Evolutionary conservation across 495 filamentous ascomycete genomes (phyloP).

Genomic region (Aspergillus coremiiformis): DNA sequence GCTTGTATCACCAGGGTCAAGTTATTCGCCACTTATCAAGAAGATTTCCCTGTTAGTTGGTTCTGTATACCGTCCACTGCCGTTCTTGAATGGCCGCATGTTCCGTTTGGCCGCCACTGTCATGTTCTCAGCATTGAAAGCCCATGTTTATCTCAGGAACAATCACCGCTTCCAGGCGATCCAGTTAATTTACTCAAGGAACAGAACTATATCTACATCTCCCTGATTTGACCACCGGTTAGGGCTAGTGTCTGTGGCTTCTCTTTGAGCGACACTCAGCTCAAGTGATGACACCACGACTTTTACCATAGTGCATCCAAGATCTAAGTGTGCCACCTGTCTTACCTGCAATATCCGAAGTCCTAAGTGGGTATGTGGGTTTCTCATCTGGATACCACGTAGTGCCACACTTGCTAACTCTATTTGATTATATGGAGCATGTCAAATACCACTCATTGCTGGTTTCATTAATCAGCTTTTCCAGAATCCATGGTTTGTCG

Average conservation of each 20-base stretch:
- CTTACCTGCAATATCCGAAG: neutral
- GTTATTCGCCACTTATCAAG: neutral
- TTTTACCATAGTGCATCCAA: neutral
- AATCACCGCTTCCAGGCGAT: neutral
- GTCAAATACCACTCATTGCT: neutral
- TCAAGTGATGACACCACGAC: slow-evolving; percentile 12
- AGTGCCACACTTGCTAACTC: slow-evolving; percentile 30
- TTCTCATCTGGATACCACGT: slow-evolving; percentile 14
- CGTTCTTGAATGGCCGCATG: neutral
- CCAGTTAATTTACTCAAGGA: neutral
- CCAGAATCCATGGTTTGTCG: slow-evolving; percentile 16
- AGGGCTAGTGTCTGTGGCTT: neutral
- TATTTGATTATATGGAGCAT: neutral
- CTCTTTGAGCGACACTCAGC: neutral
- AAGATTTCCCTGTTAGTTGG: neutral
- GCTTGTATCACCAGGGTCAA: neutral
- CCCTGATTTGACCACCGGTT: neutral
- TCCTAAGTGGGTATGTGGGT: slow-evolving; percentile 16
- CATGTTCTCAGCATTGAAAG: neutral
- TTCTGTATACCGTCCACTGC: neutral
- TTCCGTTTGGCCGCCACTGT: neutral
- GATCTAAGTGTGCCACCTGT: neutral
- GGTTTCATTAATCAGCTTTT: slow-evolving; percentile 17
- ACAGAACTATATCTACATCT: neutral
- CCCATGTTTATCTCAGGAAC: neutral